Evolutionary conservation across 306 rosid genomes (phyloP).

Genomic region (Glycyrrhiza uralensis): DNA sequence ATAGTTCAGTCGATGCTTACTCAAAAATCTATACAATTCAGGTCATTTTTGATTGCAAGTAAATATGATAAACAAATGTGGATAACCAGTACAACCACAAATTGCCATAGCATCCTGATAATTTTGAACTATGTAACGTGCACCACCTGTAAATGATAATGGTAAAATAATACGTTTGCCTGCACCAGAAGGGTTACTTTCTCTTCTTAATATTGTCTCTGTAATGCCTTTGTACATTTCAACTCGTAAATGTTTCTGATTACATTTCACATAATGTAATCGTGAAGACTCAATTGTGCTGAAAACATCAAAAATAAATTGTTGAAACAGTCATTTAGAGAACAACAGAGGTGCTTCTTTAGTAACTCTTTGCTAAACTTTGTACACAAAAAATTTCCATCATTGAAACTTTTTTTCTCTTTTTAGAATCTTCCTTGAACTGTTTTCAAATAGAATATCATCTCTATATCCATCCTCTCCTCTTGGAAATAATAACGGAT

Average conservation of each 20-base stretch:
- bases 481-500: too few relatives aligned
- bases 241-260: not conserved
- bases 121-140: too few relatives aligned
- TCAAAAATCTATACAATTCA: not conserved
- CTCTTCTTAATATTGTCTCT: too few relatives aligned
- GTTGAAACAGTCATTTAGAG: not conserved
- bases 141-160: not conserved
- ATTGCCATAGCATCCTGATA: too few relatives aligned
- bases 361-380: not conserved
- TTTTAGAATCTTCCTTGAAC: not conserved
- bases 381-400: too few relatives aligned
- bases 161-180: not conserved
- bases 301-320: not conserved
- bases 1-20: not conserved
- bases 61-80: too few relatives aligned
- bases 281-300: not conserved
- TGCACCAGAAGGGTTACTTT: not conserved
- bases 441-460: too few relatives aligned
- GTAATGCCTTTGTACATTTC: not conserved
- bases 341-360: not conserved
- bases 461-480: not conserved
- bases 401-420: not conserved
- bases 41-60: not conserved
- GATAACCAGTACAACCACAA: not conserved
- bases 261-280: not conserved